Base-by-base conservation (phyloP, 139 green algal genomes). In the Closterium sp. region DNA sequence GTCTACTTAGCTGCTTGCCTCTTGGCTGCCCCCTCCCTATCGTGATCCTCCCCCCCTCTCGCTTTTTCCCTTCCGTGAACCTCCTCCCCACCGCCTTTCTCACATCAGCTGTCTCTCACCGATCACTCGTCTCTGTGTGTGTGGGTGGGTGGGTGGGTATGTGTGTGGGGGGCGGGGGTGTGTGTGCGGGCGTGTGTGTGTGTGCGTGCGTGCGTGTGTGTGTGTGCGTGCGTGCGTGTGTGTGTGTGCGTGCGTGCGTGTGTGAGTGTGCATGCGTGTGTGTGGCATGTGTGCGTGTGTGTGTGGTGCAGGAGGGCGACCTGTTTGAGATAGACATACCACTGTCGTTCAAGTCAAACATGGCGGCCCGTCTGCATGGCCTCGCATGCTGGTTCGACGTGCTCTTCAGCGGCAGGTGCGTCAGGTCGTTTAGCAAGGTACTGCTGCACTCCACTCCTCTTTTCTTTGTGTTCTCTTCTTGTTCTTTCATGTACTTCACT, bases 351-450 rank as follows among this genome's bases (percentile, higher is more conserved):
- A 35, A 85, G 32, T n/a, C 85, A 6, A 83, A 33, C 10, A 32
- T 86, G 83, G 90, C 87, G 35, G 34, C 86, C 4, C 84, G 90
- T 10, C 95, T 98, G 69, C 97, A 99, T 93, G 97, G 97, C 35
- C 36, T 99, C 9, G 97, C 97, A 1, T 97, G 94, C 90, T 99
- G 97, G 97, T 99, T 99, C 95, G 97, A 99, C 93, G 97, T 99
- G 35, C 94, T 97, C 34, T 99, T 99, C 94, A 93, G 96, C 33
- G 97, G 93, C 31, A 92, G 91, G 91, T 93, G 84, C 10, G 81
- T 35, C 8, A 16, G 32, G 89, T 16, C 33, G 3, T n/a, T n/a
- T n/a, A n/a, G n/a, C n/a, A 85, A 85, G 28, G 76, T 28, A 85
- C 76, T 85, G 28, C 12, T 83, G 64, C 64, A 19, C 64, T 19